Evolutionary conservation across 257 asterid genomes (phyloP).

Genomic region (Datura wrightii): DNA sequence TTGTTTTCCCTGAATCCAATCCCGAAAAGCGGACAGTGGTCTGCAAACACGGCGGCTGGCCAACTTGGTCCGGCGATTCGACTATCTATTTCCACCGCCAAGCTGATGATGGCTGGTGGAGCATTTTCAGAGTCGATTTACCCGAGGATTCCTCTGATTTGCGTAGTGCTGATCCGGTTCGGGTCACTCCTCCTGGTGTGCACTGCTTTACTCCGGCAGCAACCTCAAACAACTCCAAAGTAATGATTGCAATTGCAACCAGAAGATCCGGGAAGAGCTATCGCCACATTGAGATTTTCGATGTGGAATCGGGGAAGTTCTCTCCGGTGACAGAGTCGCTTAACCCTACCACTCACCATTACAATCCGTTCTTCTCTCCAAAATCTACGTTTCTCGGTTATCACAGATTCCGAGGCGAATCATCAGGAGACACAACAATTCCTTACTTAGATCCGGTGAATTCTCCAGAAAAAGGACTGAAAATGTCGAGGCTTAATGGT

Average conservation of each 20-base stretch:
- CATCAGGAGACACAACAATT: conserved; percentile 45
- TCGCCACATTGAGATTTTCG: conserved; percentile 81
- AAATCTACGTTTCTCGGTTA: conserved; percentile 55
- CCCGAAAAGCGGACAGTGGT: conserved; percentile 49
- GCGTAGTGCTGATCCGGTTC: conserved; percentile 42
- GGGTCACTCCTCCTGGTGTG: conserved; percentile 78
- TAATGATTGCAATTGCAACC: conserved; percentile 64
- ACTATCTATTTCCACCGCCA: conserved; percentile 71
- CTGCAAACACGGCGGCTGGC: conserved; percentile 81
- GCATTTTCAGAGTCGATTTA: conserved; percentile 64
- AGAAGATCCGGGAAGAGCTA: conserved; percentile 61
- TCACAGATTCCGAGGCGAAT: conserved; percentile 76
- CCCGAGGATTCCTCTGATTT: background rate
- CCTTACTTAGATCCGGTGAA: conserved; percentile 59
- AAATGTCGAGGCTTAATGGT: conserved; percentile 70
- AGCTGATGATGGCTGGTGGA: conserved; percentile 94
- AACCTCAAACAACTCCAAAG: conserved; percentile 44
- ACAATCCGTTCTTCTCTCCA: conserved; percentile 77
- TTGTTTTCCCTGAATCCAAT: conserved; percentile 58
- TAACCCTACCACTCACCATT: conserved; percentile 73
- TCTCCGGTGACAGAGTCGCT: conserved; percentile 59
- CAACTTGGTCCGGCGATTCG: conserved; percentile 70
- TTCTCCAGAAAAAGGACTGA: conserved; percentile 55
- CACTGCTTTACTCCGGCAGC: conserved; percentile 81
- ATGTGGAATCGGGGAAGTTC: conserved; percentile 50